Evolutionary conservation across 495 filamentous ascomycete species (phyloP), one percentile per base, ranked within the genome.

Genomic region (Ramalina intermedia): DNA sequence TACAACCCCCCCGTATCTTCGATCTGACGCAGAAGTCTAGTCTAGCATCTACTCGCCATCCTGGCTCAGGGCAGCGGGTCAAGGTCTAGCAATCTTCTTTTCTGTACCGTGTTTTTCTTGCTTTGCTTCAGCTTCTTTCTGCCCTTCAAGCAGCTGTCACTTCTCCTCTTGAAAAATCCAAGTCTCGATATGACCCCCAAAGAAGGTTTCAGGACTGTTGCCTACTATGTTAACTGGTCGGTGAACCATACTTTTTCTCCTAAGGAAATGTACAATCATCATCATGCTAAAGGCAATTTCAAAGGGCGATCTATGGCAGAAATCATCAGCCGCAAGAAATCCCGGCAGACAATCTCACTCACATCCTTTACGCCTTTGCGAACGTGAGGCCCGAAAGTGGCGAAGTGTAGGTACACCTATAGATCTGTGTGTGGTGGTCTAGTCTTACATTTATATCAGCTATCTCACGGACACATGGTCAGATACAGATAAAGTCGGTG

Each of bases 321-420:
- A 79, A 88, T 53, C 82, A 93, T 63, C 76, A 82, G 36, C 87
- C 89, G 0, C 85, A 94, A 54, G 83, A 94, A 61, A 69, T 98
- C 14, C 90, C 89, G 2, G 84, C 79, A 6, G 76, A 86, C 39
- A 85, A 94, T 46, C 69, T 98, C 27, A 98, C 90, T 0, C 91
- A 98, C 66, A 69, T 96, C 4, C 77, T 96, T 14, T 98, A 94
- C 57, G 76, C 89, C 24, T 95, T 95, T 61, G 87, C 84, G 39
- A 87, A 93, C 58, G 74, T 94, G 36, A 75, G 73, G 1, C 71
- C 80, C 0, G 84, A 90, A 14, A 71, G 59, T 43, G 88, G 88
- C 16, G 81, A 87, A 63, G 87, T 94, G 67, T 87, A 74, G 52
- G 69, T 46, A 40, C 8, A 49, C 24, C 29, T 36, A 18, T 42